phyloP scores from a whole-genome alignment of 2,329 filamentous ascomycete genomes.

The Apiospora malaysiana region DNA sequence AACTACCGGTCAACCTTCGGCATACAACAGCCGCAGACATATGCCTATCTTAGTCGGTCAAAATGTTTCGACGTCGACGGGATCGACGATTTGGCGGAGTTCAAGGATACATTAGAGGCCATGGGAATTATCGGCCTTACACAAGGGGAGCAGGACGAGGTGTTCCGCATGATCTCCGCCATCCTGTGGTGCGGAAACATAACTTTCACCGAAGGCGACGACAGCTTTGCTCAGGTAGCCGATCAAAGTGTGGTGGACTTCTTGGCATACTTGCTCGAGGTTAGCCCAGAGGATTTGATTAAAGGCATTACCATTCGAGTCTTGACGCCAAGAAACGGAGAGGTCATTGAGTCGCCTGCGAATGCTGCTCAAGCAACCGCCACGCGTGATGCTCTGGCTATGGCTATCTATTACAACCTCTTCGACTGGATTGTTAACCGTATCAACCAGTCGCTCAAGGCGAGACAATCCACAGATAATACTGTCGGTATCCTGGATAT shows the following conservation, averaged over 20 bases:
- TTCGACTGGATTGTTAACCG: constrained; percentile 98
- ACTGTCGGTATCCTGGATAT: constrained; percentile 98
- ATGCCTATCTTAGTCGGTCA: constrained; percentile 90
- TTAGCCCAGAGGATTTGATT: constrained; percentile 79
- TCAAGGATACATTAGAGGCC: constrained; percentile 86
- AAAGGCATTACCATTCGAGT: constrained; percentile 90
- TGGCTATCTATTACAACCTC: constrained; percentile 95
- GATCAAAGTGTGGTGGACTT: constrained; percentile 95
- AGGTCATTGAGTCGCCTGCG: constrained; percentile 76
- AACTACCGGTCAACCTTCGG: constrained; percentile 88
- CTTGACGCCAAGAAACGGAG: constrained; percentile 70
- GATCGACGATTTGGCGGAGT: constrained; percentile 91
- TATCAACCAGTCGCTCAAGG: constrained; percentile 86
- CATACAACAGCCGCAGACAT: constrained; percentile 89
- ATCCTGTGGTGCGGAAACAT: constrained; percentile 96
- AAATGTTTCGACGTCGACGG: constrained; percentile 95
- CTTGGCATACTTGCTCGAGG: constrained; percentile 90
- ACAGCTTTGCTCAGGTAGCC: constrained; percentile 82
- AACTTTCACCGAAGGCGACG: constrained; percentile 86
- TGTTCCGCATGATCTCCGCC: constrained; percentile 92
- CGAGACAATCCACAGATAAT: constrained; percentile 76
- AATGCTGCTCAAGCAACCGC: constrained; percentile 86
- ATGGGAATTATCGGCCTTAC: constrained; percentile 93
- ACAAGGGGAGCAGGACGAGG: constrained; percentile 90
- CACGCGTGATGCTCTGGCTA: constrained; percentile 89